Base-by-base conservation (phyloP, 1,139 yeast species). In the Hemisphaericaspora xylanilytica region DNA sequence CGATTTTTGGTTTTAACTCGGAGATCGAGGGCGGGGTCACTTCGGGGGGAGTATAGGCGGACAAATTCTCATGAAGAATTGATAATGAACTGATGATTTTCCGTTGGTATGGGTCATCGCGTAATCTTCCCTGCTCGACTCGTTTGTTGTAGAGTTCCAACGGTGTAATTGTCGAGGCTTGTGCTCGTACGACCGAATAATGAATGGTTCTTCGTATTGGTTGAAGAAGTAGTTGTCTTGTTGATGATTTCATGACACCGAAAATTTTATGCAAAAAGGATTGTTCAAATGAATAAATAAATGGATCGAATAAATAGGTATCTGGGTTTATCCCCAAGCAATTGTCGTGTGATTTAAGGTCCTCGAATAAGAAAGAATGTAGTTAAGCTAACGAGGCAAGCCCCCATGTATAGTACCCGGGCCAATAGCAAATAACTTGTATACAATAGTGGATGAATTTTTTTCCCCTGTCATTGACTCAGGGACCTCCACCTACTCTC, bases 61-160 rank as follows among this genome's bases (percentile, higher is more conserved):
- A 50, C 36, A 85, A 59, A 11, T 66, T 60, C 9, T 61, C 56
- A 52, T 84, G 85, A 12, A 85, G 59, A 3, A 60, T 58, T 7
- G 82, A 74, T 41, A 85, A 58, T 16, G 70, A 75, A 24, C 73
- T 55, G 32, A 85, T 73, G 41, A 84, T 81, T 28, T 77, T 75
- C 32, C 83, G 61, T 58, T 85, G 95, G 56, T 80, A 78, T 22
- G 76, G 78, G 55, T 85, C 95, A 47, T 79, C 82, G 40, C 75
- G 65, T 36, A 85, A 67, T 42, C 63, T 67, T 1, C 82, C 80
- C 13, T 63, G 45, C 13, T 65, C 57, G 7, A 85, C 86, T 35
- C 78, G 63, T 38, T 64, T 47, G 46, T 84, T 78, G 55, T 85
- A 85, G 48, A 80, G 81, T 48, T 77, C 69, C 5, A 85, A 50